A percentile compares a stretch with the other conserved stretches of the same genome.
Evolutionary conservation across 441 rosid genomes (phyloP).

Genomic region (Pelargonium cotyledonis): DNA sequence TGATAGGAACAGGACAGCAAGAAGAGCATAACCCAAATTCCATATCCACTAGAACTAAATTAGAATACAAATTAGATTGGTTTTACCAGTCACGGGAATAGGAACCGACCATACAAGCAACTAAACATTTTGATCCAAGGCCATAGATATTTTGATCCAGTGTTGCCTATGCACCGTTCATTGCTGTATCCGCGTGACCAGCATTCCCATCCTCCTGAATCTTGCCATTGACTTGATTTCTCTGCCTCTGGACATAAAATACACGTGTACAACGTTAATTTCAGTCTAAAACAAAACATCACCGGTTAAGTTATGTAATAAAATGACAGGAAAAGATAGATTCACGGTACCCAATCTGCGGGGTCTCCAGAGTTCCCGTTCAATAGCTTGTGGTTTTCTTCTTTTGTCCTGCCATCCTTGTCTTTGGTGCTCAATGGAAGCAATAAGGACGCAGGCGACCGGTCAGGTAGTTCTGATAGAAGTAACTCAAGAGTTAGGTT

Average conservation of each 20-base stretch:
- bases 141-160: neutral
- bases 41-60: constrained; percentile 4
- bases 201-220: constrained; percentile 56
- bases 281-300: neutral
- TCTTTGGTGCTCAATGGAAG: constrained; percentile 61
- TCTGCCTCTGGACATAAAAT: constrained; percentile 47
- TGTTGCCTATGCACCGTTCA: constrained; percentile 60
- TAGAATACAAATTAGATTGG: constrained; percentile 33
- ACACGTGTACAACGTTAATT: neutral
- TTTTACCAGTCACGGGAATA: constrained; percentile 19
- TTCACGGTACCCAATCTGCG: constrained; percentile 63
- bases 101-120: constrained; percentile 15
- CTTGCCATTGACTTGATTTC: constrained; percentile 89
- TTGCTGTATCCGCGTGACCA: constrained; percentile 48
- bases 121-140: constrained; percentile 9
- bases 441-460: constrained; percentile 43
- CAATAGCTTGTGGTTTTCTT: constrained; percentile 91
- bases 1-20: neutral
- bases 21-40: neutral
- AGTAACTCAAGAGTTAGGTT: constrained; percentile 18
- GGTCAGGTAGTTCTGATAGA: constrained; percentile 73
- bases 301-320: neutral
- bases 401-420: constrained; percentile 61
- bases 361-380: constrained; percentile 83
- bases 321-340: constrained; percentile 1